Base-by-base conservation (phyloP, 768 basidiomycete genomes). In the Glaciozyma antarctica region DNA sequence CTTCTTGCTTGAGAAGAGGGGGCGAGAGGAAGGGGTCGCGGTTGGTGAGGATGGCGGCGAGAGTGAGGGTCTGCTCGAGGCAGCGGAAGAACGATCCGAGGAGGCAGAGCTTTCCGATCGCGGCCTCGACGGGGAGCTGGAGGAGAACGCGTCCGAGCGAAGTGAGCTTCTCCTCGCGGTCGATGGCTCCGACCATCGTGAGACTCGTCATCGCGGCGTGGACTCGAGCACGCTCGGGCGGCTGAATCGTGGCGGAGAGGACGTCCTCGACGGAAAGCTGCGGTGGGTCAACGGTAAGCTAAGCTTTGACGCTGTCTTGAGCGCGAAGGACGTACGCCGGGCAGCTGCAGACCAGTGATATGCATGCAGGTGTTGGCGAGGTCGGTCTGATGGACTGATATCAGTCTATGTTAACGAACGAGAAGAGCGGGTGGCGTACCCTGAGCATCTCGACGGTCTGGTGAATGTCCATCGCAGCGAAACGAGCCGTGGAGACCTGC, bases 401-500 rank as follows among this genome's bases (percentile, higher is more conserved):
- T 41, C 38, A 41, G 38, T 19, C 68, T 64, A 30, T 63, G 64
- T 57, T 19, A 57, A n/a, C 38, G 7, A 30, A 28, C 8, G 19
- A n/a, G 51, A 10, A 26, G 41, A 15, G 48, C 34, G 41, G 12
- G 30, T 24, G 61, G 53, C 58, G 26, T 4, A 15, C n/a, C 44
- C 5, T 82, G 75, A 90, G 90, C 91, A 97, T 97, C 79, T 95
- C 93, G 45, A 95, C 93, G 2, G 85, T 85, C 75, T 92, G 90
- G 74, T 94, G 86, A 32, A 88, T 82, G 59, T 84, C 81, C 55
- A 97, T 80, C 16, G 79, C 77, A 21, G 78, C 78, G 4, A 85
- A 82, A 60, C 86, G 84, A 19, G 78, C 77, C 63, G 81, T 81
- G 57, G 88, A 82, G 34, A 95, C 76, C 56, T 51, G n/a, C 38